Evolutionary conservation across 1,284 basidiomycete species (phyloP).

Genomic region (Sanghuangporus weigelae): DNA sequence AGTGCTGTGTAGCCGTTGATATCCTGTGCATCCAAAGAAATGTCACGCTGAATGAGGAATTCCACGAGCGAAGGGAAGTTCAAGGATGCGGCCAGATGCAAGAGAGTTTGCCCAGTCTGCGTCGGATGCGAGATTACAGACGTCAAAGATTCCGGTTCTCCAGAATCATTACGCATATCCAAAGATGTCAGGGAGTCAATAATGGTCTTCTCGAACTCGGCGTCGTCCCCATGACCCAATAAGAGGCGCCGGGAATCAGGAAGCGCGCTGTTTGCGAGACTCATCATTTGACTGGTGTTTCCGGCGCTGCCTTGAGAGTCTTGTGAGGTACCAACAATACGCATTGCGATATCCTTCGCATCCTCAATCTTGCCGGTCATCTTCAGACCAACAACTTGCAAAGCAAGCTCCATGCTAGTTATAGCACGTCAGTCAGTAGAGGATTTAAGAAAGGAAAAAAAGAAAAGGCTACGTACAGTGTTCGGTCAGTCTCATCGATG

Average conservation of each 20-base stretch:
- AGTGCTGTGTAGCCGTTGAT: conserved; percentile 88
- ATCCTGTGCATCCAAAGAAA: conserved; percentile 83
- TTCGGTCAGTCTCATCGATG: conserved; percentile 84
- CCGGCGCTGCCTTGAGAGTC: conserved; percentile 31
- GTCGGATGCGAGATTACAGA: conserved; percentile 62
- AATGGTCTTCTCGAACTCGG: conserved; percentile 73
- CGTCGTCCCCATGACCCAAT: conserved; percentile 45
- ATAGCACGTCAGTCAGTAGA: conserved; percentile 18
- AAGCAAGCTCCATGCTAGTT: conserved; percentile 84
- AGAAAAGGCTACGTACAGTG: conserved; percentile 55
- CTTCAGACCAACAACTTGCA: conserved; percentile 92
- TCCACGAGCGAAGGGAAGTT: conserved; percentile 70
- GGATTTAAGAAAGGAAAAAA: conserved; percentile 16
- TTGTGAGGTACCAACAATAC: conserved; percentile 62
- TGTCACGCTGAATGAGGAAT: conserved; percentile 69
- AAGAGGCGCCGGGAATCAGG: conserved; percentile 51
- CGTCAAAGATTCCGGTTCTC: conserved; percentile 30
- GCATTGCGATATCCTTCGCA: conserved; percentile 86
- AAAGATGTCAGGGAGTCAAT: conserved; percentile 75
- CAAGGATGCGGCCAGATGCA: conserved; percentile 84
- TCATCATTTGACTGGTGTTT: conserved; percentile 43
- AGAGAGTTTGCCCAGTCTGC: conserved; percentile 71
- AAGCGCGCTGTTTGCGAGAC: conserved; percentile 39
- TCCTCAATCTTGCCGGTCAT: conserved; percentile 96
- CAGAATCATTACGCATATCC: conserved; percentile 44